phyloP scores from a whole-genome alignment of 768 basidiomycete genomes.

The Chlorophyllum brunneum region DNA sequence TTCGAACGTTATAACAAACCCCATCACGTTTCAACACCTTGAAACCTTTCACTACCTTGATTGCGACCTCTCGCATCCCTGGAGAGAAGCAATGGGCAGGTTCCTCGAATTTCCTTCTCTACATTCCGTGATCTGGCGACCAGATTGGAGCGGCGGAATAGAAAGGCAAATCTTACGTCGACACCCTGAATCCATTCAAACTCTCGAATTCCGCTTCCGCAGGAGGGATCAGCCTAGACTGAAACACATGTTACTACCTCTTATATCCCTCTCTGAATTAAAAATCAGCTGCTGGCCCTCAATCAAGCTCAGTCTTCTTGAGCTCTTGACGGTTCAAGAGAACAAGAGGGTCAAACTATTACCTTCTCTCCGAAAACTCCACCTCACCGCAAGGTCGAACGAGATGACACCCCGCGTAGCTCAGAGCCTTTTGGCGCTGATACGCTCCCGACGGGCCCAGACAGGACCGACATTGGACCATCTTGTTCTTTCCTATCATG shows the following conservation, averaged over 20 bases:
- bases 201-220: neutral
- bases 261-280: neutral
- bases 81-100: neutral
- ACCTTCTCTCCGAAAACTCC: neutral
- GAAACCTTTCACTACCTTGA: neutral
- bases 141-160: neutral
- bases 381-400: neutral
- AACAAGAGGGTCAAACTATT: neutral
- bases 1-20: neutral
- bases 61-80: neutral
- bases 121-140: neutral
- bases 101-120: neutral
- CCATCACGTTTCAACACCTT: neutral
- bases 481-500: neutral
- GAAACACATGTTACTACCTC: neutral
- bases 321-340: neutral
- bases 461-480: neutral
- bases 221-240: neutral
- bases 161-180: neutral
- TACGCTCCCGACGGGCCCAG: neutral
- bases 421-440: neutral
- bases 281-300: neutral
- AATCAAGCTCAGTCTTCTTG: neutral
- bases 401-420: neutral
- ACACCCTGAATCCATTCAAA: neutral